Evolutionary conservation across 345 rosid genomes (phyloP), one percentile per base, ranked within the genome.

Genomic region (Chamaenerion angustifolium): DNA sequence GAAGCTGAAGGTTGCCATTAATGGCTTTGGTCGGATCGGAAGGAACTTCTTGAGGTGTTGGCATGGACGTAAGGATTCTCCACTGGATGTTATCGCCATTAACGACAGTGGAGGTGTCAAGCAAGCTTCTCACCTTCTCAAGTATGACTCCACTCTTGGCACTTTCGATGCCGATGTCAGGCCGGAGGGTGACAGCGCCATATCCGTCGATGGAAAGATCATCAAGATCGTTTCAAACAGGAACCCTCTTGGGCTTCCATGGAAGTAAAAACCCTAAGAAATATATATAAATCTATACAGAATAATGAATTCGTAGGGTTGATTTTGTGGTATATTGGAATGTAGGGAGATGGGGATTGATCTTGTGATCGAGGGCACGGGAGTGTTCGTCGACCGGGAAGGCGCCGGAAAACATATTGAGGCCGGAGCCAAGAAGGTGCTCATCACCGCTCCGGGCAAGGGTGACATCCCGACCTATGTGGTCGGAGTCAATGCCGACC

Each of bases 141-240:
- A 89, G 68, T 89, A 89, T 49, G 95, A 89, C 69, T 90, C 98
- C 19, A 85, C 86, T 52, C 95, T 90, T 11, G 98, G 98, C 54
- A 90, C 75, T 64, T 90, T 90, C 12, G 95, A 86, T 0, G 95
- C 95, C 12, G 88, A 86, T 60, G 98, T 90, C 63, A 81, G 81
- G 65, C 94, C 98, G 40, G 82, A 66, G 11, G 95, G 97, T 6
- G 78, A 73, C 6, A 12, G 71, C 52, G 95, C 70, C 59, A 83
- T 90, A 76, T 83, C 95, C n/a, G 98, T 90, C 15, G 98, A 90
- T 61, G 98, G 95, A 66, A 90, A 86, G 76, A 71, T 90, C 81
- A 78, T 90, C 81, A 61, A 86, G 77, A 81, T 86, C 54, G 98
- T 86, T 41, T 70, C 98, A 19, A 11, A 72, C 67, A 86, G 98